Percentiles rank a stretch among this genome's conserved stretches.
Conservation (phyloP, 2,329 filamentous ascomycete genomes). For the Colletotrichum tabaci region DNA sequence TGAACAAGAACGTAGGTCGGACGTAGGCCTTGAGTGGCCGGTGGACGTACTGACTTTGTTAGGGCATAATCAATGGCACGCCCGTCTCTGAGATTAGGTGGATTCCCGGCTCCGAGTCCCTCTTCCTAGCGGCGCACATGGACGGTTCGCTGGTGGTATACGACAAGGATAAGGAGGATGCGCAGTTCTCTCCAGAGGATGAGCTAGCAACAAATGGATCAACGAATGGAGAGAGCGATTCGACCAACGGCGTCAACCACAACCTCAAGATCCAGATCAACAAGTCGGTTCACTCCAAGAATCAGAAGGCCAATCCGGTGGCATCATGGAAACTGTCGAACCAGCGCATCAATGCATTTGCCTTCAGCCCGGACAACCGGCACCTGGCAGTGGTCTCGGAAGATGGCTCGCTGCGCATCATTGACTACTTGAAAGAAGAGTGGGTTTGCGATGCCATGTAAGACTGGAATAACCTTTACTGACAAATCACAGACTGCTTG, state of each 20-base stretch:
- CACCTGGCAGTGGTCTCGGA: constrained; percentile 93
- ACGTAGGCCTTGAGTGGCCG: not conserved
- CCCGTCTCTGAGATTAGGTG: constrained; percentile 91
- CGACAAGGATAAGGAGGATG: constrained; percentile 97
- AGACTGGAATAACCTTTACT: constrained; percentile 4
- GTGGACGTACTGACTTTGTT: constrained; percentile 35
- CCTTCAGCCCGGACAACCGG: constrained; percentile 90
- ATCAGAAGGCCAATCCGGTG: constrained; percentile 93
- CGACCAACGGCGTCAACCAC: constrained; percentile 51
- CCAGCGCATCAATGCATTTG: constrained; percentile 89
- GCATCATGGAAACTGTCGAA: constrained; percentile 94
- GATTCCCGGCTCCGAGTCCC: constrained; percentile 93
- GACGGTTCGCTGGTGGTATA: constrained; percentile 94
- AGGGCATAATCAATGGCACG: constrained; percentile 89
- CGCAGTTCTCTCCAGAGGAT: constrained; percentile 81
- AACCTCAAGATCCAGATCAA: constrained; percentile 76
- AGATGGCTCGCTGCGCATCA: constrained; percentile 89
- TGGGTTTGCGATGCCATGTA: constrained; percentile 58
- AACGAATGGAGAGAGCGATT: constrained; percentile 52
- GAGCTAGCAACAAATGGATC: constrained; percentile 57
- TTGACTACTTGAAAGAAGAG: constrained; percentile 94
- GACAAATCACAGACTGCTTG: constrained; percentile 74
- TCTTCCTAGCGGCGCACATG: constrained; percentile 93
- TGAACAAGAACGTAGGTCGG: constrained; percentile 89
- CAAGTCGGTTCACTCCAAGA: constrained; percentile 94